Percentiles rank a stretch among this genome's conserved stretches.
Evolutionary conservation across 345 rosid species (phyloP).

Genomic region (Arabidopsis thaliana): TAIR10.1 NC_003071.7:6385501-6386000

Average conservation of each 20-base stretch:
- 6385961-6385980: constrained; percentile 34
- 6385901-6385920: background rate
- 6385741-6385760: background rate
- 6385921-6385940: constrained; percentile 22
- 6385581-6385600: no score
- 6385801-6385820: background rate
- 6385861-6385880: constrained; percentile 39
- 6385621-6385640: no score
- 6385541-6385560: no score
- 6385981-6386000: constrained; percentile 18
- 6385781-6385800: background rate
- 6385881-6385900: constrained; percentile 31
- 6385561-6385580: no score
- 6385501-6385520: no score
- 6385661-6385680: background rate
- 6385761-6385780: background rate
- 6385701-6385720: background rate
- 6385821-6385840: background rate
- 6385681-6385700: no score
- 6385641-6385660: no score
- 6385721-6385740: background rate
- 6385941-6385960: constrained; percentile 40
- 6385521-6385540: no score
- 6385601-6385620: no score
- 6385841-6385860: constrained; percentile 10